Percentiles rank a stretch among this genome's conserved stretches.
phyloP scores from a whole-genome alignment of 192 early-diverging fungal genomes.

The Podila epicladia region DNA sequence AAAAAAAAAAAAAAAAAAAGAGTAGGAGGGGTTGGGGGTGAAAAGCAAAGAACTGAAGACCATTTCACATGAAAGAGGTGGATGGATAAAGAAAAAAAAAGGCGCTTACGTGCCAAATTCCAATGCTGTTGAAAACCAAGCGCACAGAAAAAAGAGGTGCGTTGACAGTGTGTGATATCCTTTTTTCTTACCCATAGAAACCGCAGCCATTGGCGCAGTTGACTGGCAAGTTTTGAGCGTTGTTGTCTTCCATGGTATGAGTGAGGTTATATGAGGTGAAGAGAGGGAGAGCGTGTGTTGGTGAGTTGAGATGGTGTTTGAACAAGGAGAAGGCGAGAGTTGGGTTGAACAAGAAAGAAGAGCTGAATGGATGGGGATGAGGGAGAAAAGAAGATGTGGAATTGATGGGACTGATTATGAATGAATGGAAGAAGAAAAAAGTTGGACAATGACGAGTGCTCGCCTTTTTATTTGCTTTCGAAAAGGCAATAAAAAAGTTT shows the following conservation, averaged over 20 bases:
- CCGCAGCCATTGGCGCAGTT: conserved; percentile 77
- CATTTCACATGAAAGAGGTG: no score
- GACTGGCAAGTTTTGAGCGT: conserved; percentile 61
- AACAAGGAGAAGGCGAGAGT: neutral
- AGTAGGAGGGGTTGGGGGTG: neutral
- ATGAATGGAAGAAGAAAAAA: neutral
- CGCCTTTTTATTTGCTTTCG: no score
- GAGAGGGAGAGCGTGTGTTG: neutral
- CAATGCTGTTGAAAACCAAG: neutral
- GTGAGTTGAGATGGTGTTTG: neutral
- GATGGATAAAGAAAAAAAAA: no score
- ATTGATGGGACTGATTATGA: conserved; percentile 1
- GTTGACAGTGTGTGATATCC: neutral
- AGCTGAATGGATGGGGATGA: neutral
- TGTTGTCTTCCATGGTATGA: conserved; percentile 74
- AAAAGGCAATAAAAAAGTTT: no score
- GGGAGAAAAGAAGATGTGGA: neutral
- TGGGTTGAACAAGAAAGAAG: no score
- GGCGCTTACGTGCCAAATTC: neutral
- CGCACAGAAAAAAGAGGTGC: neutral
- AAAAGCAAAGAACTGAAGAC: no score
- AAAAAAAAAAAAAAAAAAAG: no score
- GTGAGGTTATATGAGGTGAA: neutral
- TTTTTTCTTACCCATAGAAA: conserved; percentile 69
- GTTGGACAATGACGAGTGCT: neutral